Percentiles rank a stretch among this genome's conserved stretches.
phyloP scores from a whole-genome alignment of 1,139 yeast species.

The Debaryomyces nepalensis region DNA sequence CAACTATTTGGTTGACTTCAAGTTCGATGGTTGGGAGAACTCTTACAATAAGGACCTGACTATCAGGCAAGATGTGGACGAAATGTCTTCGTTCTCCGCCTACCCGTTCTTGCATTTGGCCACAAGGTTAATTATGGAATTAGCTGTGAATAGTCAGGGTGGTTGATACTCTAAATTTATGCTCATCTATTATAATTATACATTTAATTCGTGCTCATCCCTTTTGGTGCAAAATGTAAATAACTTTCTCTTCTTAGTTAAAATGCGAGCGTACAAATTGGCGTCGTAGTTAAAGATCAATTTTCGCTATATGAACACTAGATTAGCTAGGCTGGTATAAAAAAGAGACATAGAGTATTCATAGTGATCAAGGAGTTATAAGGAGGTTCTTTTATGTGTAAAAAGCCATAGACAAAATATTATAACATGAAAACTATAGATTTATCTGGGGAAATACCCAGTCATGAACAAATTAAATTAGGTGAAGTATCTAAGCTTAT shows the following conservation, averaged over 20 bases:
- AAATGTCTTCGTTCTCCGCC: conserved; percentile 84
- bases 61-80: conserved; percentile 57
- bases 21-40: conserved; percentile 95
- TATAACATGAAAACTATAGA: conserved; percentile 13
- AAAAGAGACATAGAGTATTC: neutral
- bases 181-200: conserved; percentile 1
- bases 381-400: neutral
- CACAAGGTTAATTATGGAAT: conserved; percentile 90
- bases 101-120: conserved; percentile 94
- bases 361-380: neutral
- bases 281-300: conserved; percentile 8
- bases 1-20: conserved; percentile 94
- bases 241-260: conserved; percentile 17
- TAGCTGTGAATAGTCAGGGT: conserved; percentile 75
- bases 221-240: conserved; percentile 17
- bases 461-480: conserved; percentile 30
- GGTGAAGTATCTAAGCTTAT: conserved; percentile 48
- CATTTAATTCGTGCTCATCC: conserved; percentile 16
- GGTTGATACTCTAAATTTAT: conserved; percentile 16
- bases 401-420: neutral
- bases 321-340: neutral
- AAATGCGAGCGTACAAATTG: conserved; percentile 15
- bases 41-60: conserved; percentile 19
- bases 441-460: conserved; percentile 23
- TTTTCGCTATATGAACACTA: conserved; percentile 2